Evolutionary conservation across 2,329 filamentous ascomycete species (phyloP), one percentile per base, ranked within the genome.

Genomic region (Zalaria obscura): DNA sequence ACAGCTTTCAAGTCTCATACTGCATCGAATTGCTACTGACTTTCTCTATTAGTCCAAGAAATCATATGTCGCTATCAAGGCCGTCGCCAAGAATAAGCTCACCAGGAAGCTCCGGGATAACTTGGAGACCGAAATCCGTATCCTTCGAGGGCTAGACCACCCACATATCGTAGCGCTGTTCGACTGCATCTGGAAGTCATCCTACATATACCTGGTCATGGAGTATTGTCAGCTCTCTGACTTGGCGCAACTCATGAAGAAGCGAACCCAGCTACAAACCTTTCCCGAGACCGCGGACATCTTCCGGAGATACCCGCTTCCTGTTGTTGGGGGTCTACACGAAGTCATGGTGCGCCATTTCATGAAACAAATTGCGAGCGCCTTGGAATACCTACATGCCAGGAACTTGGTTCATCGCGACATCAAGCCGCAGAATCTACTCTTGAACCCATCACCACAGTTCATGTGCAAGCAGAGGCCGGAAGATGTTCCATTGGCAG

Each of bases 311-410:
- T 96, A 98, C 55, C 89, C 91, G 3, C 88, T 85, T 54, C 76
- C 82, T 18, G 70, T 76, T 4, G 78, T 79, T 45, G 87, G 86
- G 35, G 89, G 88, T n/a, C 70, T 98, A 35, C 83, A 96, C 60
- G 91, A 98, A 63, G 89, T 96, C n/a, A 74, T 98, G 50, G 87
- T 87, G 41, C 81, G 91, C 27, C 91, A 98, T 65, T 98, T 96
- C 55, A 70, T 94, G 44, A 93, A 96, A 62, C 91, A 98, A 62
- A 80, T 98, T 40, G 75, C 84, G 28, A 95, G 89, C 60, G 89
- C 91, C 4, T 70, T 98, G 46, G 76, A 89, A 59, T 98, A 96
- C 55, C 70, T 98, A 40, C 77, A 88, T 42, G 73, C 78, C 45
- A 77, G 80, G 51, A 87, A 93, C 58, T 82, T 93, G 52, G 87